Evolutionary conservation across 805 yeast species (phyloP).

Genomic region (Candida silvicultrix): DNA sequence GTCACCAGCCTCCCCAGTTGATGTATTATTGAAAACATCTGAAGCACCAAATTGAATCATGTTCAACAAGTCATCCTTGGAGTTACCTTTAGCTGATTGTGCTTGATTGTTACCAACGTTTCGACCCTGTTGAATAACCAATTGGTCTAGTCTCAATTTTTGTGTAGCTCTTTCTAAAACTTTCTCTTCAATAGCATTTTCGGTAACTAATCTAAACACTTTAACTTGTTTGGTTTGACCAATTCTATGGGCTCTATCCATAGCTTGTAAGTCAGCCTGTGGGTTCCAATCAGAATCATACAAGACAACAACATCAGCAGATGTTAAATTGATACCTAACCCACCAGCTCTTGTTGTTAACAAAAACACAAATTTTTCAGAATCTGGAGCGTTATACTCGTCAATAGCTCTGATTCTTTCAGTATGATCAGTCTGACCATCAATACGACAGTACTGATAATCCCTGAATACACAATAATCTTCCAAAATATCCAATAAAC

Average conservation of each 20-base stretch:
- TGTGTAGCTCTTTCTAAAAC: constrained; percentile 79
- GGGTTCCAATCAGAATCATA: constrained; percentile 88
- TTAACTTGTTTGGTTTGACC: constrained; percentile 82
- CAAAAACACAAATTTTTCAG: constrained; percentile 65
- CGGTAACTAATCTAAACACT: constrained; percentile 73
- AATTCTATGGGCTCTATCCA: constrained; percentile 87
- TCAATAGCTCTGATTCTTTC: constrained; percentile 74
- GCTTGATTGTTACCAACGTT: constrained; percentile 23
- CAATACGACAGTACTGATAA: constrained; percentile 71
- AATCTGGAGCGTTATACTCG: constrained; percentile 70
- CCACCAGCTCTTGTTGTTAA: constrained; percentile 90
- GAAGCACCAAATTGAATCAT: constrained; percentile 86
- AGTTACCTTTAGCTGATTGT: constrained; percentile 31
- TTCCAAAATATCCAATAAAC: constrained; percentile 74
- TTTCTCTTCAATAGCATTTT: constrained; percentile 79
- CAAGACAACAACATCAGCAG: constrained; percentile 72
- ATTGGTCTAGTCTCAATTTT: constrained; percentile 69
- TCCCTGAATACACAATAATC: constrained; percentile 71
- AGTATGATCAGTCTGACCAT: constrained; percentile 76
- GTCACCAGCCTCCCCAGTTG: constrained; percentile 27
- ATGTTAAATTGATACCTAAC: constrained; percentile 73
- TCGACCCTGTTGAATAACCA: constrained; percentile 77
- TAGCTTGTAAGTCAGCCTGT: constrained; percentile 83
- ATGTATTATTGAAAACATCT: constrained; percentile 36
- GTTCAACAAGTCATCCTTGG: constrained; percentile 67